These are phyloP conservation scores for Aspergillus sp. DNA, from an alignment of 2,329 filamentous ascomycete genomes.

Conservation along the genomic window DNA sequence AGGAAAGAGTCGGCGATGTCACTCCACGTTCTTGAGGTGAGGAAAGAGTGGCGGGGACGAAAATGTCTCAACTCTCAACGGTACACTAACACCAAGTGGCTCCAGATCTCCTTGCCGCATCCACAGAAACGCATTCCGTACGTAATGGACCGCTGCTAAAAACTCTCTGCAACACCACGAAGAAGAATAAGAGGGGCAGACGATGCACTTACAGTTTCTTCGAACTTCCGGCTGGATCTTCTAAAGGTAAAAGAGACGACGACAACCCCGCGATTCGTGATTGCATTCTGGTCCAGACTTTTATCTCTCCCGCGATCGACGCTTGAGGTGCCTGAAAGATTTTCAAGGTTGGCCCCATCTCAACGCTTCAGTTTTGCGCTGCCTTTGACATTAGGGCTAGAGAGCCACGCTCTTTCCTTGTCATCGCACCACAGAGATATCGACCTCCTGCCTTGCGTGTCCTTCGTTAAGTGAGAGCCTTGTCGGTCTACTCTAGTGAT, in stretches of 20 bases:
- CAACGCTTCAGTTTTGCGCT: neutral
- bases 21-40: neutral
- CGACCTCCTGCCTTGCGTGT: neutral
- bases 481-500: neutral
- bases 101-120: slow-evolving; percentile 12
- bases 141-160: slow-evolving; percentile 9
- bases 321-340: slow-evolving; percentile 4
- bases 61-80: slow-evolving; percentile 14
- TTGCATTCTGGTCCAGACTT: slow-evolving; percentile 3
- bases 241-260: neutral
- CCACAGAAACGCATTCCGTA: slow-evolving; percentile 12
- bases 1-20: neutral
- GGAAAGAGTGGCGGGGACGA: slow-evolving; percentile 11
- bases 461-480: neutral
- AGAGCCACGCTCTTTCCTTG: neutral
- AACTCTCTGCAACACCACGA: neutral
- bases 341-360: slow-evolving; percentile 6
- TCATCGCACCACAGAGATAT: neutral
- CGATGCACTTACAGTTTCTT: neutral
- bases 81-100: slow-evolving; percentile 2
- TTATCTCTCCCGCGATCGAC: slow-evolving; percentile 6
- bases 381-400: neutral
- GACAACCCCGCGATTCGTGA: neutral
- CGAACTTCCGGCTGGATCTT: neutral
- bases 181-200: neutral